Conservation (phyloP, 345 rosid genomes). For the Populus euphratica region DNA sequence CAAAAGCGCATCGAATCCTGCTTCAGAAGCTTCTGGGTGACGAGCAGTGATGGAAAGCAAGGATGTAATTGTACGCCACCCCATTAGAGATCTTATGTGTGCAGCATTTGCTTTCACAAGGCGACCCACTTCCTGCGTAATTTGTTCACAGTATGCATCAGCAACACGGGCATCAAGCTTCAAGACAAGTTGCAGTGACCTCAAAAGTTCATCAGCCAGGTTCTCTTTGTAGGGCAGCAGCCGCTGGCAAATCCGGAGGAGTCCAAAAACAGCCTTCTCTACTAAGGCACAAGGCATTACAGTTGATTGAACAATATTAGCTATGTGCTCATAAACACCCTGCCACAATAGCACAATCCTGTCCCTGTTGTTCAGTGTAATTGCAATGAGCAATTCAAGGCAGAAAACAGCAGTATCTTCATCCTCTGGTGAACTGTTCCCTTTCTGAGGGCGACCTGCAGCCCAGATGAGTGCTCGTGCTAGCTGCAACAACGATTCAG, state of each 20-base stretch:
- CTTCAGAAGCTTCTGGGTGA: slow-evolving; percentile 98
- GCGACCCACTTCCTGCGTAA: slow-evolving; percentile 90
- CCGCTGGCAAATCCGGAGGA: slow-evolving; percentile 92
- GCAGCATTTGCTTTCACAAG: slow-evolving; percentile 92
- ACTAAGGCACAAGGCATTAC: slow-evolving; percentile 90
- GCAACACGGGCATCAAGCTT: slow-evolving; percentile 98
- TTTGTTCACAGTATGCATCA: slow-evolving; percentile 94
- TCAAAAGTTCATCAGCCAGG: slow-evolving; percentile 93
- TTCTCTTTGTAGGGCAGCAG: slow-evolving; percentile 97
- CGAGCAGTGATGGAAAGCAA: slow-evolving; percentile 90
- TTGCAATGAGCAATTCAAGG: slow-evolving; percentile 90
- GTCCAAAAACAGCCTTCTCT: slow-evolving; percentile 96
- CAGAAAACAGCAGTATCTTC: slow-evolving; percentile 99
- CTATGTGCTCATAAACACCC: slow-evolving; percentile 96
- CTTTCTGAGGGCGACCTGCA: slow-evolving; percentile 94
- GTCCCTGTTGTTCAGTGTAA: slow-evolving; percentile 91
- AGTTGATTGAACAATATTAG: slow-evolving; percentile 91
- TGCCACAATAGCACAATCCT: slow-evolving; percentile 93
- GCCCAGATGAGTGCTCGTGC: slow-evolving; percentile 97
- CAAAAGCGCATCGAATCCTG: slow-evolving; percentile 77
- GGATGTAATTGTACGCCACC: slow-evolving; percentile 91
- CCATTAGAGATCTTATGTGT: slow-evolving; percentile 86
- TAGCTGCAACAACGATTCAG: slow-evolving; percentile 86
- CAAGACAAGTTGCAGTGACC: slow-evolving; percentile 92
- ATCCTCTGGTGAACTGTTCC: slow-evolving; percentile 86